Percentiles rank a stretch among this genome's conserved stretches.
These are phyloP conservation scores for Polytrichum formosum DNA, from an alignment of 225 moss, liverwort and hornwort species.

Conservation along the genomic window DNA sequence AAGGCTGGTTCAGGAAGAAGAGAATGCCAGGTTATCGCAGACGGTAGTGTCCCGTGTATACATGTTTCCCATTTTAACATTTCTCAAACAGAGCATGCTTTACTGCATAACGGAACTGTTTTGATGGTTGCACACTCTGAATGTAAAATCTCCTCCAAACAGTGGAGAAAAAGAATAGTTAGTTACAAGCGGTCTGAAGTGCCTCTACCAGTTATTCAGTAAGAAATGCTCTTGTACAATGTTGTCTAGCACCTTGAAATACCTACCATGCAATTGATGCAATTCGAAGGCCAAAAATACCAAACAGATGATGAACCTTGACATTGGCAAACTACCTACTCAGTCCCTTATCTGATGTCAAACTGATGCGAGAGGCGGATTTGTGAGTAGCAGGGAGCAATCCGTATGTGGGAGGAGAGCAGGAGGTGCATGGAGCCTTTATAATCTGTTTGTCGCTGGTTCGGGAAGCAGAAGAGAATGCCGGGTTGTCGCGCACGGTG, in stretches of 20 bases:
- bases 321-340: neutral
- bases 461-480: conserved; percentile 3
- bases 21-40: conserved; percentile 33
- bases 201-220: too few relatives aligned
- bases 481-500: conserved; percentile 36
- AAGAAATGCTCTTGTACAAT: too few relatives aligned
- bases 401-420: conserved; percentile 12
- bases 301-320: neutral
- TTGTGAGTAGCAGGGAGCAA: neutral
- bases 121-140: too few relatives aligned
- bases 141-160: too few relatives aligned
- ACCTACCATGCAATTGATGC: neutral
- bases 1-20: too few relatives aligned
- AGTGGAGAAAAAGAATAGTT: too few relatives aligned
- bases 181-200: too few relatives aligned
- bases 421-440: conserved; percentile 4
- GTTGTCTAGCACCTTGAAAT: neutral
- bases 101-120: too few relatives aligned
- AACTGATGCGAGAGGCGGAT: neutral
- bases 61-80: conserved; percentile 23
- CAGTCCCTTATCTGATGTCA: neutral
- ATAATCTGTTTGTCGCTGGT: neutral
- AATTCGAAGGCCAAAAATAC: too few relatives aligned
- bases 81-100: too few relatives aligned
- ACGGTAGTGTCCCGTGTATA: conserved; percentile 31